These are phyloP conservation scores for Aspergillus sclerotioniger DNA, from an alignment of 495 filamentous ascomycete genomes.

Conservation along the genomic window DNA sequence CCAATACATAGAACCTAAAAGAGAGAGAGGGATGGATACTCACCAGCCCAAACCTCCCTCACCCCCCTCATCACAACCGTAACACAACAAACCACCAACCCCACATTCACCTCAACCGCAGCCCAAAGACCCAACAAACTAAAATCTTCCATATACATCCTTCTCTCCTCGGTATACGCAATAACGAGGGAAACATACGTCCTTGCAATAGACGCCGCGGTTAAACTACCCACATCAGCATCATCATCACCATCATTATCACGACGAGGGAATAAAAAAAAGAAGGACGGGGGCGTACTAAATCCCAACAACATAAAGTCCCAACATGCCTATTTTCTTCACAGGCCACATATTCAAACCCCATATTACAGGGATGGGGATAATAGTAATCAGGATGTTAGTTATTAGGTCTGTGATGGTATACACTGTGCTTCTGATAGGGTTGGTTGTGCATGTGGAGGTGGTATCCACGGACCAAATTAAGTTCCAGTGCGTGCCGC, in stretches of 20 bases:
- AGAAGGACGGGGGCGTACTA: not conserved
- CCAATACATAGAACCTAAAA: no score
- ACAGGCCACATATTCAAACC: not conserved
- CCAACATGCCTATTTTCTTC: not conserved
- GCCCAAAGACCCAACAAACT: not conserved
- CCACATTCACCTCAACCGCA: not conserved
- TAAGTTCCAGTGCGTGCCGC: not conserved
- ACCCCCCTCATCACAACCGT: not conserved
- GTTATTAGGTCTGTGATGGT: not conserved
- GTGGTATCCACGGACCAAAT: not conserved
- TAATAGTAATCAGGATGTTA: not conserved
- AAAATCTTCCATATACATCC: no score
- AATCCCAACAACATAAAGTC: not conserved
- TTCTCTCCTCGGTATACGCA: not conserved
- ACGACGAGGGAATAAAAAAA: no score
- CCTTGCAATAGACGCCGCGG: no score
- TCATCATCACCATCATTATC: no score
- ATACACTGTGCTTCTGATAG: not conserved
- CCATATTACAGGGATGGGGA: not conserved
- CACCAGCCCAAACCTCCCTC: not conserved
- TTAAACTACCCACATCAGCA: no score
- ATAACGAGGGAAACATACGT: not conserved
- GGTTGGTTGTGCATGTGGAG: not conserved
- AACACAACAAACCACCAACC: not conserved
- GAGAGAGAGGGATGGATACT: not conserved